Evolutionary conservation across 306 rosid species (phyloP).

Genomic region (Oxytropis ochrocephala): DNA sequence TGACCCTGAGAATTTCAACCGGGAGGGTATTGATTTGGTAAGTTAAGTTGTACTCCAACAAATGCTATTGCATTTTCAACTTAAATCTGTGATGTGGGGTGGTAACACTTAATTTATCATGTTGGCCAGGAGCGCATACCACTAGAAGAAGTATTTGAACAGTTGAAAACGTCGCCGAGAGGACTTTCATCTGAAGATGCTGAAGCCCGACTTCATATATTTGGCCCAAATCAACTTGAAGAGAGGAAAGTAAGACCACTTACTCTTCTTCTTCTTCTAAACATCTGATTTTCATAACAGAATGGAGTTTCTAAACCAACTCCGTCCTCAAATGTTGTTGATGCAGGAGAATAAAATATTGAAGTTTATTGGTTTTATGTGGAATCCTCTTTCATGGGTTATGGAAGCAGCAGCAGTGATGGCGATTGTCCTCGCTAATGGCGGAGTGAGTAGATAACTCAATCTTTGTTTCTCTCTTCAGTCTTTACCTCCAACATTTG

Average conservation of each 20-base stretch:
- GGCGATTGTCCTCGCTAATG: conserved; percentile 86
- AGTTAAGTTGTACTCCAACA: conserved; percentile 22
- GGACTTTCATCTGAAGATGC: conserved; percentile 84
- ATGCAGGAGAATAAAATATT: conserved; percentile 73
- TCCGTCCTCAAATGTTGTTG: background rate
- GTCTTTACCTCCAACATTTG: background rate
- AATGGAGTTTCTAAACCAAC: background rate
- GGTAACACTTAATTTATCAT: background rate
- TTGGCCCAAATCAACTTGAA: conserved; percentile 74
- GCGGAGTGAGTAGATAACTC: conserved; percentile 57
- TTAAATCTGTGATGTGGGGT: conserved; percentile 4
- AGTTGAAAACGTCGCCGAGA: conserved; percentile 49
- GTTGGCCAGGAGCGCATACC: conserved; percentile 64
- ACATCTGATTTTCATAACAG: background rate
- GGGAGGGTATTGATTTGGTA: conserved; percentile 81
- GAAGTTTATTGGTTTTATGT: conserved; percentile 78
- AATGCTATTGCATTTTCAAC: conserved; percentile 12
- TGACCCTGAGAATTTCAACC: conserved; percentile 62
- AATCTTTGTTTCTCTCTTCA: background rate
- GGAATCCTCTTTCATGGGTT: conserved; percentile 96
- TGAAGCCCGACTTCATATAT: conserved; percentile 54
- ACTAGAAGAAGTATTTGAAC: conserved; percentile 69
- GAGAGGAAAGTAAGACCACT: conserved; percentile 57
- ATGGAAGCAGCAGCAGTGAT: conserved; percentile 95
- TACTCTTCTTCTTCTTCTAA: background rate